A percentile compares a stretch with the other conserved stretches of the same genome.
These are phyloP conservation scores for Corynespora cassiicola DNA, from an alignment of 2,329 filamentous ascomycete genomes.

Conservation along the genomic window DNA sequence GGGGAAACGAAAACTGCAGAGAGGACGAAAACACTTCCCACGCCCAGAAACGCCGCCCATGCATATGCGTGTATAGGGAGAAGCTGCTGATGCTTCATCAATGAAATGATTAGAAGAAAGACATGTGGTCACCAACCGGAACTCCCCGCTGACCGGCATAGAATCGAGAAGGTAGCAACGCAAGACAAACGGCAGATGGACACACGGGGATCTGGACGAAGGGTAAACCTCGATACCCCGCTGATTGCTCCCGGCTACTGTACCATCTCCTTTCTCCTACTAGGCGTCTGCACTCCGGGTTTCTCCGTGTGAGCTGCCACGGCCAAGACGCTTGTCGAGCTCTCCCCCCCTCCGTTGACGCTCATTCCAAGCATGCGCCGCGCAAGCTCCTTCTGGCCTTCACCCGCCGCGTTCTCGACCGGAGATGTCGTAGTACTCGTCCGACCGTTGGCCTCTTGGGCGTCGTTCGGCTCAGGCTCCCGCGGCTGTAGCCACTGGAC, in stretches of 20 bases:
- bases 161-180: too few species aligned
- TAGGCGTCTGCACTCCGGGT: conserved; percentile 50
- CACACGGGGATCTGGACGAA: too few species aligned
- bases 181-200: too few species aligned
- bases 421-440: conserved; percentile 29
- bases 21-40: conserved; percentile 8
- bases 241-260: too few species aligned
- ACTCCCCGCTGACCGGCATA: conserved; percentile 1
- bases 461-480: conserved; percentile 26
- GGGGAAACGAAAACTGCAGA: background rate
- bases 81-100: conserved; percentile 3
- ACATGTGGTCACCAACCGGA: conserved; percentile 3
- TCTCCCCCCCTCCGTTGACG: conserved; percentile 42
- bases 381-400: conserved; percentile 46
- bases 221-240: too few species aligned
- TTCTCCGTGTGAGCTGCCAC: conserved; percentile 49
- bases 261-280: conserved; percentile 29
- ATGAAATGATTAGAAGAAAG: conserved; percentile 1
- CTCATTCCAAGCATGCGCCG: conserved; percentile 48
- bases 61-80: conserved; percentile 11
- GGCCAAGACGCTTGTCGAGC: conserved; percentile 45
- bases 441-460: conserved; percentile 19
- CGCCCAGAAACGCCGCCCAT: conserved; percentile 16
- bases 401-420: conserved; percentile 24
- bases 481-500: conserved; percentile 69